Percentiles rank a stretch among this genome's conserved stretches.
Evolutionary conservation across 352 stramenopile species (phyloP).

Genomic region (Phytophthora vignae): DNA sequence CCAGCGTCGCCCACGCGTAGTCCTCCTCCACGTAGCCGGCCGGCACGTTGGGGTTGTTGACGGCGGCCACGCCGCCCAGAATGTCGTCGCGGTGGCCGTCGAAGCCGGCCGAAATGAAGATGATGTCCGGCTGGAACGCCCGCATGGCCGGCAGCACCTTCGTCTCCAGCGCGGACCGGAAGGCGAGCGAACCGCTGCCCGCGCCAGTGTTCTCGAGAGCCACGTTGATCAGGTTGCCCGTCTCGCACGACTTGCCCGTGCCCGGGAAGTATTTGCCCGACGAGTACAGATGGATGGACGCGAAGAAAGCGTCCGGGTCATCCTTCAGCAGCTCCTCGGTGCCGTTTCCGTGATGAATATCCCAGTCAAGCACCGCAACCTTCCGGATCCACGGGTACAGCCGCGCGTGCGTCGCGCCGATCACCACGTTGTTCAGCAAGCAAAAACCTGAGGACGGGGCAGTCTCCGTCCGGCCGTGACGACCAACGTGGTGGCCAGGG

Average conservation of each 20-base stretch:
- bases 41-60: constrained; percentile 80
- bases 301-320: constrained; percentile 85
- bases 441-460: constrained; percentile 95
- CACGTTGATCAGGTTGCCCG: constrained; percentile 80
- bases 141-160: constrained; percentile 83
- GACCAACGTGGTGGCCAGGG: constrained; percentile 93
- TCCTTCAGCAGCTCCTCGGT: constrained; percentile 93
- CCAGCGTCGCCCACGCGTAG: constrained; percentile 81
- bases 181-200: constrained; percentile 71
- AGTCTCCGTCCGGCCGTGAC: constrained; percentile 73
- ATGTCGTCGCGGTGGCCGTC: constrained; percentile 89
- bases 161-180: constrained; percentile 62
- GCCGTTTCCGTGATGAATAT: constrained; percentile 99
- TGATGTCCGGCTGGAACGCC: constrained; percentile 79
- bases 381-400: constrained; percentile 92
- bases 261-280: constrained; percentile 81
- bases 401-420: constrained; percentile 97
- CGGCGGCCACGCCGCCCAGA: constrained; percentile 74
- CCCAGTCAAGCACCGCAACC: constrained; percentile 98
- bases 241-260: constrained; percentile 68
- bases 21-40: constrained; percentile 86
- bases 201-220: constrained; percentile 74
- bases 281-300: constrained; percentile 85
- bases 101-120: constrained; percentile 91
- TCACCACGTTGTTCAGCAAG: constrained; percentile 99